Evolutionary conservation across 2,329 filamentous ascomycete species (phyloP).

Genomic region (Sclerotinia nivalis): DNA sequence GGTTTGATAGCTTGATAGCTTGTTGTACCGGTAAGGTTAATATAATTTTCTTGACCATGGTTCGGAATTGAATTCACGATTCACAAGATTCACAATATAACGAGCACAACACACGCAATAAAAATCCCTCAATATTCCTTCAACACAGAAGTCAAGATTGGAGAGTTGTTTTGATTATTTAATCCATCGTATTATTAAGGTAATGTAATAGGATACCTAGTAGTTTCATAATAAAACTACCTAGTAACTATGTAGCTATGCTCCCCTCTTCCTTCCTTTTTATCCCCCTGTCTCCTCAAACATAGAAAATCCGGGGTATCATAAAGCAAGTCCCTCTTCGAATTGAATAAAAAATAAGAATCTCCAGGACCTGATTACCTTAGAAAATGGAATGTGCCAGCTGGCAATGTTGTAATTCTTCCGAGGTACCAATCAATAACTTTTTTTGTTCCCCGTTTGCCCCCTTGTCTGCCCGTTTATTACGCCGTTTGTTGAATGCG

Average conservation of each 20-base stretch:
- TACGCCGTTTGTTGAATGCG: slow-evolving; percentile 9
- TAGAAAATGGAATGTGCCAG: not conserved
- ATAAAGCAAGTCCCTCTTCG: not conserved
- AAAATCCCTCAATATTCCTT: not conserved
- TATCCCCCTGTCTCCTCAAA: not conserved
- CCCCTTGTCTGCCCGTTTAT: not conserved
- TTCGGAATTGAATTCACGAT: too few relatives aligned
- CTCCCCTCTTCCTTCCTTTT: not conserved
- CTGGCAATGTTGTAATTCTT: not conserved
- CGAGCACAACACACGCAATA: too few relatives aligned
- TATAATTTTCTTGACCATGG: too few relatives aligned
- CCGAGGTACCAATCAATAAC: not conserved
- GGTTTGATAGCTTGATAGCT: too few relatives aligned
- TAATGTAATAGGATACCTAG: not conserved
- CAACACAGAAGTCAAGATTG: too few relatives aligned
- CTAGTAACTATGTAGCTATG: not conserved
- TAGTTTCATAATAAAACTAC: not conserved
- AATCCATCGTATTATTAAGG: not conserved
- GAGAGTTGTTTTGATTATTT: not conserved
- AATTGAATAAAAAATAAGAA: not conserved
- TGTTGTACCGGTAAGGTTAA: too few relatives aligned
- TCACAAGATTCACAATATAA: too few relatives aligned
- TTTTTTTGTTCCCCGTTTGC: slow-evolving; percentile 5
- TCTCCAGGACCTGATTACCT: not conserved
- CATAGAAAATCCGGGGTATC: slow-evolving; percentile 11